Evolutionary conservation across 2,329 filamentous ascomycete species (phyloP).

Genomic region (Talaromyces sp.): DNA sequence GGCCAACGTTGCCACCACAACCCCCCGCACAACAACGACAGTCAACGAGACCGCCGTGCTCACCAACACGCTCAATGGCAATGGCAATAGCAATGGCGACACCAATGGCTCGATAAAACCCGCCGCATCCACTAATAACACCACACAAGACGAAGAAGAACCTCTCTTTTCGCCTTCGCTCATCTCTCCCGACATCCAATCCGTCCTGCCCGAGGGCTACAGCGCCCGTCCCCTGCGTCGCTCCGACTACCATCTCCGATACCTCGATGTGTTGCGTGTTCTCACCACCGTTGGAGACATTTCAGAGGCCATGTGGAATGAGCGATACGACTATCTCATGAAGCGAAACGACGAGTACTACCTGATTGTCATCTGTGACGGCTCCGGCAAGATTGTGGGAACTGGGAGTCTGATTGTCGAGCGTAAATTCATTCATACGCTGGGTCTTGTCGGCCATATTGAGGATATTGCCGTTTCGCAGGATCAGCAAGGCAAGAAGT

Average conservation of each 20-base stretch:
- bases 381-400: conserved; percentile 66
- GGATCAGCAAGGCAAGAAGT: conserved; percentile 95
- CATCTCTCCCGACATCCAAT: conserved; percentile 68
- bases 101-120: conserved; percentile 8
- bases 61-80: conserved; percentile 8
- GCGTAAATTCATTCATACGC: conserved; percentile 60
- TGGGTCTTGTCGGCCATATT: conserved; percentile 74
- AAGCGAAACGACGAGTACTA: conserved; percentile 73
- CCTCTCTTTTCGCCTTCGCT: conserved; percentile 73
- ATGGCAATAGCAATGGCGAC: conserved; percentile 17
- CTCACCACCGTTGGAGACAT: conserved; percentile 92
- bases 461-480: conserved; percentile 95
- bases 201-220: conserved; percentile 73
- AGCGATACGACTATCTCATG: conserved; percentile 77
- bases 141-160: conserved; percentile 28
- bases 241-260: conserved; percentile 72
- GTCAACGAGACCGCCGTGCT: conserved; percentile 16
- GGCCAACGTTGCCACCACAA: conserved; percentile 2
- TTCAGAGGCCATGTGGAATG: conserved; percentile 64
- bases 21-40: conserved; percentile 7
- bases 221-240: conserved; percentile 71
- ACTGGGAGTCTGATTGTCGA: conserved; percentile 88
- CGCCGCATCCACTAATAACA: conserved; percentile 12
- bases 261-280: conserved; percentile 85
- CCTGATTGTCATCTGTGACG: conserved; percentile 78